Conservation (phyloP, 1,139 yeast genomes). For the Meyerozyma elateridarum region DNA sequence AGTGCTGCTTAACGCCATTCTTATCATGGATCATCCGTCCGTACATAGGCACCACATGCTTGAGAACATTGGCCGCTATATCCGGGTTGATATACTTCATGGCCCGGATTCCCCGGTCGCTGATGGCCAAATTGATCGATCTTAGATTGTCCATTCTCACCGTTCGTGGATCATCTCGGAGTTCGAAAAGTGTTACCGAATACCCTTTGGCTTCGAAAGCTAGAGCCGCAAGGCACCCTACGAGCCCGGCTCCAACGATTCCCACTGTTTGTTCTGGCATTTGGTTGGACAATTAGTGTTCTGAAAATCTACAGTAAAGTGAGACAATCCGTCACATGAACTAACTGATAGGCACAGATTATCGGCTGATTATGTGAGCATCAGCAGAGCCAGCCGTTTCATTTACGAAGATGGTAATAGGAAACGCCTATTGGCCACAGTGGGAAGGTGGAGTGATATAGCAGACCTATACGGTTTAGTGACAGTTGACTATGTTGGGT, state of each 20-base stretch:
- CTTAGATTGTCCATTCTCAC: slow-evolving; percentile 35
- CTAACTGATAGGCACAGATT: too few species aligned
- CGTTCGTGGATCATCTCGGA: slow-evolving; percentile 36
- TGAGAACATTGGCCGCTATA: slow-evolving; percentile 53
- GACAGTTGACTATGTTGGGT: too few species aligned
- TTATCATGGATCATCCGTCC: slow-evolving; percentile 86
- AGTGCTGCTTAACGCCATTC: slow-evolving; percentile 54
- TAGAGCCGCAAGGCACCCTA: slow-evolving; percentile 82
- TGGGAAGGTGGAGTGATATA: too few species aligned
- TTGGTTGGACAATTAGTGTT: too few species aligned
- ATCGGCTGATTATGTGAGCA: too few species aligned
- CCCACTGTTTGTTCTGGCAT: slow-evolving; percentile 40
- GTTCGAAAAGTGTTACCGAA: slow-evolving; percentile 66
- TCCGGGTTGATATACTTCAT: slow-evolving; percentile 55
- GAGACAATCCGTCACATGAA: too few species aligned
- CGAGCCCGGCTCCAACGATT: slow-evolving; percentile 81
- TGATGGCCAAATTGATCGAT: slow-evolving; percentile 84
- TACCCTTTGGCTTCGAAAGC: slow-evolving; percentile 75
- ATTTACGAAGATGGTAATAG: too few species aligned
- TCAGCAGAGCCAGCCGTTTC: too few species aligned
- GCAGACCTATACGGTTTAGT: too few species aligned
- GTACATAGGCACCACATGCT: slow-evolving; percentile 72
- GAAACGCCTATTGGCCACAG: too few species aligned
- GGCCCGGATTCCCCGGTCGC: slow-evolving; percentile 76
- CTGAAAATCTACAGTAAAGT: too few species aligned